Evolutionary conservation across 2,329 filamentous ascomycete genomes (phyloP).

Genomic region (Hypoxylon sp.): DNA sequence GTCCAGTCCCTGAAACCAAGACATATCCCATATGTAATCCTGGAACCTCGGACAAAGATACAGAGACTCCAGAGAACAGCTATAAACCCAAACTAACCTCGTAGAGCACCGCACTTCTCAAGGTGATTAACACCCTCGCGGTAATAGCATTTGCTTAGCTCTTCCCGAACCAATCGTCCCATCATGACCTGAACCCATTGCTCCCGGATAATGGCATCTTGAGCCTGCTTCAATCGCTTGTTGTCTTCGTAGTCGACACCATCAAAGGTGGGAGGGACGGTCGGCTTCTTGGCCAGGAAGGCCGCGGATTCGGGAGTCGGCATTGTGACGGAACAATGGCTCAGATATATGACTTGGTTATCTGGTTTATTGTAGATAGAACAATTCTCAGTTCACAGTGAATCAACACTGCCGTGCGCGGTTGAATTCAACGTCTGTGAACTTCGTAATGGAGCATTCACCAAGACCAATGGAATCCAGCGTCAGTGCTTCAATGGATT

Average conservation of each 20-base stretch:
- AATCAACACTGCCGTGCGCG: constrained; percentile 5
- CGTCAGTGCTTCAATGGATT: constrained; percentile 6
- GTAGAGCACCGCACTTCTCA: constrained; percentile 83
- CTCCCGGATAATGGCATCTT: constrained; percentile 83
- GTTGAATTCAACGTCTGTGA: constrained; percentile 16
- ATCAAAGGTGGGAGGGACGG: constrained; percentile 82
- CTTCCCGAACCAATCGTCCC: constrained; percentile 81
- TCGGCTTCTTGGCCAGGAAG: constrained; percentile 86
- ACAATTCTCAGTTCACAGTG: constrained; percentile 1
- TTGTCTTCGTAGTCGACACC: constrained; percentile 89
- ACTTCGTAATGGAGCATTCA: constrained; percentile 25
- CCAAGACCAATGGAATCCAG: constrained; percentile 3
- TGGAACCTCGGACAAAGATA: no score
- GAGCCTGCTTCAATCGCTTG: constrained; percentile 80
- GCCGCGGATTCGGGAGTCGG: constrained; percentile 83
- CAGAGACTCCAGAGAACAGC: no score
- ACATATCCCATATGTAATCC: neutral
- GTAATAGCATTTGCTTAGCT: constrained; percentile 86
- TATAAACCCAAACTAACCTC: constrained; percentile 68
- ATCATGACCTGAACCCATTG: constrained; percentile 93
- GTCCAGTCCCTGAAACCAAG: constrained; percentile 1
- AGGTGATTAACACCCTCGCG: constrained; percentile 86
- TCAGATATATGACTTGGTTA: constrained; percentile 8
- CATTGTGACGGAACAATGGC: constrained; percentile 59
- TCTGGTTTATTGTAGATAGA: neutral